A percentile compares a stretch with the other conserved stretches of the same genome.
Conservation (phyloP, 768 basidiomycete genomes). For the Hypholoma fasciculare region DNA sequence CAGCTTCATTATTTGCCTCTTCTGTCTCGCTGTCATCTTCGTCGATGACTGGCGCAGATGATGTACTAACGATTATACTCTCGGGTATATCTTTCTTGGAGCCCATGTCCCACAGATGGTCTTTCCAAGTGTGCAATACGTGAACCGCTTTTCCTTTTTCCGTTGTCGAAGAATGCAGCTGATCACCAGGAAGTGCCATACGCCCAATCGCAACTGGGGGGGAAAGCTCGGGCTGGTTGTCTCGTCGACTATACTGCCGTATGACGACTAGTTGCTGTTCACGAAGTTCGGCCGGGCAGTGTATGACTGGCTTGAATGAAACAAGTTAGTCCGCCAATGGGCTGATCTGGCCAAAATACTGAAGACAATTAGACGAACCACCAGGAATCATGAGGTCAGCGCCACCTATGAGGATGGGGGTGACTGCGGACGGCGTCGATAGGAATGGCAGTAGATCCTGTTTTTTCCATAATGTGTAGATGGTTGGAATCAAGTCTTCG, state of each 20-base stretch:
- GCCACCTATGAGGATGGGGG: conserved; percentile 72
- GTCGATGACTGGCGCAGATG: conserved; percentile 3
- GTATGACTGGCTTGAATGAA: conserved; percentile 54
- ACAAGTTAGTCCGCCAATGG: conserved; percentile 6
- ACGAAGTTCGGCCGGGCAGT: conserved; percentile 41
- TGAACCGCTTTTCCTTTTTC: conserved; percentile 79
- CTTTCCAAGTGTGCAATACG: conserved; percentile 76
- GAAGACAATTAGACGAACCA: conserved; percentile 43
- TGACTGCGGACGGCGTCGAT: conserved; percentile 70
- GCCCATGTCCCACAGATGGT: conserved; percentile 74
- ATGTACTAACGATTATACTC: conserved; percentile 23
- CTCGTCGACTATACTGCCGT: conserved; percentile 42
- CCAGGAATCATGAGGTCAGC: conserved; percentile 90
- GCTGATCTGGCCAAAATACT: not conserved
- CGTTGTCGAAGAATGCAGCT: conserved; percentile 38
- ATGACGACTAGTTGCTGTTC: conserved; percentile 64
- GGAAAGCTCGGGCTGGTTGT: conserved; percentile 36
- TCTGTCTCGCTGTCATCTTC: not conserved
- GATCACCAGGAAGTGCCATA: conserved; percentile 58
- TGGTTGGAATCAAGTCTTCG: conserved; percentile 73
- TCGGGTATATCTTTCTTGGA: conserved; percentile 59
- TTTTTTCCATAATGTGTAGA: conserved; percentile 81
- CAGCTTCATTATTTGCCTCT: not conserved
- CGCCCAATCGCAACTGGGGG: conserved; percentile 76
- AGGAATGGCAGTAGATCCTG: conserved; percentile 66